Base-by-base conservation (phyloP, 1,284 basidiomycete species). In the Inonotus obliquus region DNA sequence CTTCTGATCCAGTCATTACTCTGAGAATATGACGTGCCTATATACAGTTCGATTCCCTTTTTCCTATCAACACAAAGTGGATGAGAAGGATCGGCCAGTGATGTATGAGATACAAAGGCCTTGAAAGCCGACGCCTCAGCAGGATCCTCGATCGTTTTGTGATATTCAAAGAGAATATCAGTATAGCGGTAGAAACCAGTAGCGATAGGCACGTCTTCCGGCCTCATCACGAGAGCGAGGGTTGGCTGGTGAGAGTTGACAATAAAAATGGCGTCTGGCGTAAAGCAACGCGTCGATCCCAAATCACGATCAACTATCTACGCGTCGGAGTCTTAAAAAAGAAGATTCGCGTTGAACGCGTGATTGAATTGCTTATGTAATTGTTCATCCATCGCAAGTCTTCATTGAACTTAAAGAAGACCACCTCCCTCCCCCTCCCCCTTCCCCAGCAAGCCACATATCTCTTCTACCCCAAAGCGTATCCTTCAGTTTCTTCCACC, bases 151-250 rank as follows among this genome's bases (percentile, higher is more conserved):
- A 83, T 70, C 0, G 73, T 76, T 65, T 77, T 71, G 58, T 78
- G 74, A 87, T 88, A 90, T 70, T 89, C 78, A 55, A 84, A 91
- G 79, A 83, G 86, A 54, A 92, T 86, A 71, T 92, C 89, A 0
- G 88, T 89, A 70, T 86, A 91, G 54, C 89, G 77, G 70, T 91
- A 92, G 69, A 87, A 92, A 2, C 90, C 90, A 65, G 80, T 83
- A 49, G 86, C 71, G 35, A 67, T 54, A 32, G 57, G 53, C 2
- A 48, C 25, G 25, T 51, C 54, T 27, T 19, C 19, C 37, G 41
- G 21, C 32, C 35, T 54, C 51, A 52, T 32, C 17, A 10, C n/a
- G 51, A 17, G 5, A 35, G 5, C n/a, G n/a, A 29, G 51, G 1
- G 17, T 52, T 52, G 27, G 5, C 21, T n/a, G 27, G 35, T 17